These are phyloP conservation scores for Fabrea salina DNA, from an alignment of 169 alveolate genomes.

Conservation along the genomic window DNA sequence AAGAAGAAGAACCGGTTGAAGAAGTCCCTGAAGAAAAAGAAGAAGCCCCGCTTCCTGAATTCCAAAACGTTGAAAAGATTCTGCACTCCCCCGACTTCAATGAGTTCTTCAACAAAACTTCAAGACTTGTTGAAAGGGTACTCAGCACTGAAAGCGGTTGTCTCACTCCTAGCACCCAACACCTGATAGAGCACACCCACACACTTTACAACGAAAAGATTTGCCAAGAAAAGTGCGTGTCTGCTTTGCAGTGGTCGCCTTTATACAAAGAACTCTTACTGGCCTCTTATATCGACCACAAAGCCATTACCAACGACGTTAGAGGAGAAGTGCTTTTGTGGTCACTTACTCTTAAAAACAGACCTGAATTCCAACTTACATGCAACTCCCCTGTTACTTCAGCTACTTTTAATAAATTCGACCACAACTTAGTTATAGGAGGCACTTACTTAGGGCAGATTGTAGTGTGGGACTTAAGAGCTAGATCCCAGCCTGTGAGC, in stretches of 20 bases:
- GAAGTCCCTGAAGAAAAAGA: background rate
- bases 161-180: conserved; percentile 25
- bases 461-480: conserved; percentile 72
- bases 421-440: conserved; percentile 70
- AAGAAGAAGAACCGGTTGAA: background rate
- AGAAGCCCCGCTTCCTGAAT: background rate
- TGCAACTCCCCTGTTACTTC: conserved; percentile 70
- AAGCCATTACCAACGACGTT: conserved; percentile 47
- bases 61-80: conserved; percentile 27
- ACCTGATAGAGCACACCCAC: background rate
- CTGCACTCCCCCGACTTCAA: conserved; percentile 31
- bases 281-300: conserved; percentile 35
- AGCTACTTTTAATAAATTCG: conserved; percentile 66
- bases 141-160: conserved; percentile 32
- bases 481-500: conserved; percentile 54
- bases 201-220: background rate
- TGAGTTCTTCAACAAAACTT: conserved; percentile 40
- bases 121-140: conserved; percentile 54
- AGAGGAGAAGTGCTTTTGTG: conserved; percentile 62
- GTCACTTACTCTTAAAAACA: conserved; percentile 54
- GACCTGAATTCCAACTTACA: conserved; percentile 66
- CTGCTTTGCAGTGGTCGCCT: conserved; percentile 70
- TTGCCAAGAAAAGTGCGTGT: conserved; percentile 52
- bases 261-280: conserved; percentile 23
- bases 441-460: conserved; percentile 73